Conservation (phyloP, 202 grass and related monocot genomes). For the Dendrocalamus latiflorus region DNA sequence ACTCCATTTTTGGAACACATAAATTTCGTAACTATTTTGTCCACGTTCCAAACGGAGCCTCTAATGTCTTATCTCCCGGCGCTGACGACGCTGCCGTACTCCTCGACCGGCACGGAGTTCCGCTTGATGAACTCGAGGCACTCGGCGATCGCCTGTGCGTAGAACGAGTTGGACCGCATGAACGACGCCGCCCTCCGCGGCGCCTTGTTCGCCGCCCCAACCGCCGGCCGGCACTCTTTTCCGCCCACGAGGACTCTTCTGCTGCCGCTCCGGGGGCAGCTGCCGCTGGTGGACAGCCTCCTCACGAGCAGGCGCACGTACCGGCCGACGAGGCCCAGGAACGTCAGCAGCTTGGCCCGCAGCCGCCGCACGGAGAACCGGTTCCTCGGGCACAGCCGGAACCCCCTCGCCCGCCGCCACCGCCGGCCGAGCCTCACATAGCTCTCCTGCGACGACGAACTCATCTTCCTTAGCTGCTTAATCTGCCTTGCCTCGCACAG, state of each 20-base stretch:
- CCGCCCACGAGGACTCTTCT: conserved; percentile 19
- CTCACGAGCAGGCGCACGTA: conserved; percentile 33
- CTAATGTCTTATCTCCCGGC: neutral
- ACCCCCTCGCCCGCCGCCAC: conserved; percentile 42
- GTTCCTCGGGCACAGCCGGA: conserved; percentile 44
- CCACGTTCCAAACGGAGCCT: neutral
- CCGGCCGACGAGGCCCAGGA: conserved; percentile 48
- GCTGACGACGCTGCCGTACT: conserved; percentile 26
- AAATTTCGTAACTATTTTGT: neutral
- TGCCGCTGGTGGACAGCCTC: conserved; percentile 6
- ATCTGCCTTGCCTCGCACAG: neutral
- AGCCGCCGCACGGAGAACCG: conserved; percentile 57
- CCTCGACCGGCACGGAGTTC: conserved; percentile 56
- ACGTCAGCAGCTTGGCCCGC: conserved; percentile 36
- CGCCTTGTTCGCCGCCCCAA: neutral
- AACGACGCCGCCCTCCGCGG: conserved; percentile 21
- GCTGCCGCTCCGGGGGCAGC: conserved; percentile 36
- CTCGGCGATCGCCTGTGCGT: conserved; percentile 73
- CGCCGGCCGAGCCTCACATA: conserved; percentile 37
- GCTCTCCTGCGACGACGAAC: conserved; percentile 18
- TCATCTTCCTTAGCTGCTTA: neutral
- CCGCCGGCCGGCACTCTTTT: neutral
- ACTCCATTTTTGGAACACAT: neutral
- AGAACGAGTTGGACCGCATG: conserved; percentile 71
- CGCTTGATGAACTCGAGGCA: conserved; percentile 88